Evolutionary conservation across 129 eudicot species (phyloP).

Genomic region (Arctium minus): DNA sequence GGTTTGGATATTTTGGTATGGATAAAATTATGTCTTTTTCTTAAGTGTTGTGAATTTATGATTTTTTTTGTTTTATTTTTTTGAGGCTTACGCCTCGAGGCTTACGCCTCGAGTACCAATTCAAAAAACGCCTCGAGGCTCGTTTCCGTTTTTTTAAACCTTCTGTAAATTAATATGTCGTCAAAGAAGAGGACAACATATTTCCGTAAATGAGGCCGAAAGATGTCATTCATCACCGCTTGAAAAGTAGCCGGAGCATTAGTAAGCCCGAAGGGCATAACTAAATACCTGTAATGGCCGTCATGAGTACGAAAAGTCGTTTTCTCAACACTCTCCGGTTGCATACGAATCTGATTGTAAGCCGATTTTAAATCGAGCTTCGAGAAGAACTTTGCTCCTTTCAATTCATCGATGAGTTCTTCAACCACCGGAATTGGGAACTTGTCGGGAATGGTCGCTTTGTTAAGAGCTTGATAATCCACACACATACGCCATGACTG

Average conservation of each 20-base stretch:
- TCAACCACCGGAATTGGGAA: not conserved
- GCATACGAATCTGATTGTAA: not conserved
- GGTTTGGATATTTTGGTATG: too few relatives aligned
- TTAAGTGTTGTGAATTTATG: too few relatives aligned
- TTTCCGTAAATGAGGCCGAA: not conserved
- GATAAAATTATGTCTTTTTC: too few relatives aligned
- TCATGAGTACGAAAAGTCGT: not conserved
- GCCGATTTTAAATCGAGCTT: not conserved
- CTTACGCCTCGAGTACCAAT: too few relatives aligned
- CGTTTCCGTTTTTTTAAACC: too few relatives aligned
- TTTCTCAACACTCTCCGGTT: not conserved
- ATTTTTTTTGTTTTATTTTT: too few relatives aligned
- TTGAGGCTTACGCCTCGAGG: too few relatives aligned
- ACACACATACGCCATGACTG: not conserved
- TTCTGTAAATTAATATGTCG: not conserved
- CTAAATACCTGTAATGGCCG: not conserved
- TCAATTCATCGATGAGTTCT: not conserved
- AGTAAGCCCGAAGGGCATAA: too few relatives aligned
- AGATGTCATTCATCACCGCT: too few relatives aligned
- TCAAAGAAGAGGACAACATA: too few relatives aligned
- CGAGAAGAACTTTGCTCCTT: not conserved
- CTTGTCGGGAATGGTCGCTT: not conserved
- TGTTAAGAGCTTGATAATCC: conserved; percentile 9
- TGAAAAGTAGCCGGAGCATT: too few relatives aligned
- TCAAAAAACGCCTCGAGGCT: too few relatives aligned